A percentile compares a stretch with the other conserved stretches of the same genome.
Conservation (phyloP, 1,139 yeast species). For the Kodamaea anthophila region DNA sequence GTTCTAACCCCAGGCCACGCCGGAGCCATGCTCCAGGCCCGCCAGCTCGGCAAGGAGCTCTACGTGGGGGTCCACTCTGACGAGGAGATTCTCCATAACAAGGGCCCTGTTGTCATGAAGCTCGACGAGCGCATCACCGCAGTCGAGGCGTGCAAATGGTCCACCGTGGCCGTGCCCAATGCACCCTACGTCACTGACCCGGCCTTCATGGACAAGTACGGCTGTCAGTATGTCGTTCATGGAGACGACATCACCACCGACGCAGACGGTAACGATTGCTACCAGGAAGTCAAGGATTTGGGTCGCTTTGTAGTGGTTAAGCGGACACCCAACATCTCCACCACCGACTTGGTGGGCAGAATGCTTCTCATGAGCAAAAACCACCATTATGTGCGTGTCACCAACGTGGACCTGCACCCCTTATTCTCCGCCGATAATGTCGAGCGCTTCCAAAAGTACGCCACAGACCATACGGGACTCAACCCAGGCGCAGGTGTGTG, state of each 20-base stretch:
- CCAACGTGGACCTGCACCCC: conserved; percentile 18
- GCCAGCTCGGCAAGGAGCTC: conserved; percentile 67
- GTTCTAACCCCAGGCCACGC: conserved; percentile 60
- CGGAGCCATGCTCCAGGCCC: conserved; percentile 92
- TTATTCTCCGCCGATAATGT: conserved; percentile 30
- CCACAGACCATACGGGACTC: conserved; percentile 62
- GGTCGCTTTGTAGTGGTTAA: conserved; percentile 88
- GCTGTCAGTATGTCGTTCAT: conserved; percentile 86
- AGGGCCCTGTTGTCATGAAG: conserved; percentile 93
- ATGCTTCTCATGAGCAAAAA: conserved; percentile 59
- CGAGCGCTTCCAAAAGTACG: conserved; percentile 46
- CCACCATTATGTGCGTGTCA: conserved; percentile 48
- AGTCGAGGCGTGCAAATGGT: conserved; percentile 89
- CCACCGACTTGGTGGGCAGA: conserved; percentile 93
- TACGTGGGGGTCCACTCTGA: conserved; percentile 90
- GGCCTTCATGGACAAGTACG: conserved; percentile 61
- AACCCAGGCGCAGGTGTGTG: conserved; percentile 59
- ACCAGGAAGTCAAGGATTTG: conserved; percentile 71
- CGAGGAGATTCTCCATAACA: conserved; percentile 72
- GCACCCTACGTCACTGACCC: conserved; percentile 98
- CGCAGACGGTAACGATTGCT: conserved; percentile 91
- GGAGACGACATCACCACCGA: conserved; percentile 98
- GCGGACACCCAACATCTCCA: conserved; percentile 88
- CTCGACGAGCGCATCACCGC: conserved; percentile 74
- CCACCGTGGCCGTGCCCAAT: conserved; percentile 58